phyloP scores from a whole-genome alignment of 140 eudicot species.

The Oenanthe javanica region DNA sequence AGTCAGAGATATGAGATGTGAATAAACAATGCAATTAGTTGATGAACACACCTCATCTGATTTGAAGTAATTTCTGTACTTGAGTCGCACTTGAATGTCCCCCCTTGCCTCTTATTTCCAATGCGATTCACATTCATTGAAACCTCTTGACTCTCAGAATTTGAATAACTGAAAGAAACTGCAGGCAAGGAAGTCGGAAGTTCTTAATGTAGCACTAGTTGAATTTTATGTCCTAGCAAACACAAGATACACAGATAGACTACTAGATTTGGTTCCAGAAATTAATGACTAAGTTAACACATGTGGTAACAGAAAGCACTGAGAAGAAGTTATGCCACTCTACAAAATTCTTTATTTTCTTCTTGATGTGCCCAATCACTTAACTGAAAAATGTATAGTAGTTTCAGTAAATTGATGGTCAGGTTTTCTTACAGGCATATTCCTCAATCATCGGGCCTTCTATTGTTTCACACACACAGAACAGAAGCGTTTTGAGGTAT shows the following conservation, averaged over 20 bases:
- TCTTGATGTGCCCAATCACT: not conserved
- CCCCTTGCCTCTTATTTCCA: slow-evolving; percentile 80
- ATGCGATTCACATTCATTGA: slow-evolving; percentile 81
- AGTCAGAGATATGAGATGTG: slow-evolving; percentile 2
- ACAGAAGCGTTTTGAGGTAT: slow-evolving; percentile 77
- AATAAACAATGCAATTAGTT: slow-evolving; percentile 14
- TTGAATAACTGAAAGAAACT: slow-evolving; percentile 93
- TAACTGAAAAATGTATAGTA: not conserved
- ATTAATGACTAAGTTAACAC: not conserved
- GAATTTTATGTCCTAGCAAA: slow-evolving; percentile 5
- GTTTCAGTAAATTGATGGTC: not conserved
- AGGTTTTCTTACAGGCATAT: slow-evolving; percentile 57
- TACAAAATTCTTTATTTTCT: not conserved
- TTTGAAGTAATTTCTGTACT: slow-evolving; percentile 71
- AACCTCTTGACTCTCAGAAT: slow-evolving; percentile 76
- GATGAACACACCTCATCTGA: slow-evolving; percentile 69
- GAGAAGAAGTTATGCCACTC: not conserved
- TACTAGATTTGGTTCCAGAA: not conserved
- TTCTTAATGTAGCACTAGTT: slow-evolving; percentile 17
- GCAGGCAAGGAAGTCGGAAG: slow-evolving; percentile 29
- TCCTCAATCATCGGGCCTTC: slow-evolving; percentile 95
- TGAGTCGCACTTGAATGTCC: slow-evolving; percentile 68
- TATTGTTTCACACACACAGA: slow-evolving; percentile 74
- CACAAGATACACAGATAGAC: slow-evolving; percentile 4
- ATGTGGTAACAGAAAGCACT: not conserved